Conservation (phyloP, 768 basidiomycete species). For the Panus rudis region DNA sequence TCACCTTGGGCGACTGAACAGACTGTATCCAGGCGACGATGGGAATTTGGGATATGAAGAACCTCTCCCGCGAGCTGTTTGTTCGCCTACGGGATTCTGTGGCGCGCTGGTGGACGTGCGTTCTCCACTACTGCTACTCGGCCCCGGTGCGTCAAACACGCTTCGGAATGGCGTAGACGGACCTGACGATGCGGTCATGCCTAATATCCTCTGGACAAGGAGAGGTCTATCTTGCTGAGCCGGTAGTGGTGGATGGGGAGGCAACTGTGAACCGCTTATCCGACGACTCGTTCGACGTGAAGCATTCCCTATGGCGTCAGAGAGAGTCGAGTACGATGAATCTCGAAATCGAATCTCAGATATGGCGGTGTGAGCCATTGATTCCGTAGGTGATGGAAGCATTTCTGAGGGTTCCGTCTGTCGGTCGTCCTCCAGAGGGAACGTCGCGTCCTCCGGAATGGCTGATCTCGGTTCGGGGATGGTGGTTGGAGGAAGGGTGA, state of each 20-base stretch:
- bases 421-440: conserved; percentile 8
- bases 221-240: conserved; percentile 20
- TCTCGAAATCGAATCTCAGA: conserved; percentile 32
- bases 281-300: conserved; percentile 17
- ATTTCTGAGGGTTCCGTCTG: conserved; percentile 14
- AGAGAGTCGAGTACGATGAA: conserved; percentile 22
- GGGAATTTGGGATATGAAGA: too few species aligned
- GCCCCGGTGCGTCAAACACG: too few species aligned
- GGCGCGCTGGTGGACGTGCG: too few species aligned
- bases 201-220: conserved; percentile 28
- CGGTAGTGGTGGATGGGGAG: conserved; percentile 20
- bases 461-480: conserved; percentile 2
- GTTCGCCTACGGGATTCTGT: too few species aligned
- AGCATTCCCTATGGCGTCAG: conserved; percentile 11
- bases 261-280: conserved; percentile 16
- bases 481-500: conserved; percentile 13
- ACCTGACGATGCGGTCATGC: conserved; percentile 7
- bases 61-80: too few species aligned
- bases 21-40: too few species aligned
- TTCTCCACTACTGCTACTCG: too few species aligned
- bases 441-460: conserved; percentile 4
- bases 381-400: conserved; percentile 28
- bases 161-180: conserved; percentile 11
- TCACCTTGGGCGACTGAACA: too few species aligned
- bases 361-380: conserved; percentile 27